Base-by-base conservation (phyloP, 1,284 basidiomycete species). In the Pseudozyma flocculosa region DNA sequence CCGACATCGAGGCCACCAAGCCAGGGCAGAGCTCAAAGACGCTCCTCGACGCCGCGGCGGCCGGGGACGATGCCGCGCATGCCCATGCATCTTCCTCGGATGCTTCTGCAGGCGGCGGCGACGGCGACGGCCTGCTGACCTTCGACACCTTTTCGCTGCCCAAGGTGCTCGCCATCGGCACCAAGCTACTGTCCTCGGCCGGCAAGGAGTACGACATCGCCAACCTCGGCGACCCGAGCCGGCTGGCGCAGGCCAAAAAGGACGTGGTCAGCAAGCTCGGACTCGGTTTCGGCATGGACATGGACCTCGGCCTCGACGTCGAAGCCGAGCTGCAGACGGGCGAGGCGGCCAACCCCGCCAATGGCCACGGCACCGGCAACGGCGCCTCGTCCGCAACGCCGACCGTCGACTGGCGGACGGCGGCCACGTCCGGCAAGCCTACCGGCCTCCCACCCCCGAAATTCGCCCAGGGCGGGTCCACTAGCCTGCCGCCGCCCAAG, bases 131-230 rank as follows among this genome's bases (percentile, higher is more conserved):
- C 40, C 53, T 64, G 0, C 70, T 78, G 23, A 54, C 64, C 9
- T 73, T 80, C 26, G 50, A 54, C 10, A 57, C 64, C 14, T 79
- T 80, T 48, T 89, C 88, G 14, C 85, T 92, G 2, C 82, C 84
- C 51, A 85, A 88, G 48, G 83, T 92, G 24, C 84, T 92, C 61
- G 80, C 84, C 26, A 86, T 86, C 48, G 88, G 88, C 23, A 87
- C 85, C 37, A 84, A 89, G 15, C 83, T 93, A 1, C 82, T 93
- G 1, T 87, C 90, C 0, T 92, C 90, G 0, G 90, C 89, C 0
- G 90, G 91, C 2, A 90, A 88, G 68, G 90, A 93, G 78, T 93
- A 90, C 67, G 71, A 75, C 43, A 58, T 72, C 26, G 67, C 75
- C n/a, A 67, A 70, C 24, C 55, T 70, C 17, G 55, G 58, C 1